Percentiles rank a stretch among this genome's conserved stretches.
Conservation (phyloP, 2,329 filamentous ascomycete genomes). For the Tolypocladium amazonense region DNA sequence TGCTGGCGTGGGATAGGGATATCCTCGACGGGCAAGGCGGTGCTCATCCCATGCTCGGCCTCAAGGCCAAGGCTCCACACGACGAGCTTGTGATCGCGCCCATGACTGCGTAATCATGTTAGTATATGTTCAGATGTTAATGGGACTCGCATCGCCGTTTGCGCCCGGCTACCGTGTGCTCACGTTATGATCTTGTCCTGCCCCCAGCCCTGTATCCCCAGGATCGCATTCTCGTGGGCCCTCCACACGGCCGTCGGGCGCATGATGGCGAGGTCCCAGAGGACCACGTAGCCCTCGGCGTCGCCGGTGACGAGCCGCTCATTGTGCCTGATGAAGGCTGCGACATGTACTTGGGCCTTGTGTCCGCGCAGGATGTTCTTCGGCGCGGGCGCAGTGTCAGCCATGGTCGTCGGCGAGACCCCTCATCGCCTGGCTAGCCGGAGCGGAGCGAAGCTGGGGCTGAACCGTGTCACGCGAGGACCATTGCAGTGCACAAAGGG, state of each 20-base stretch:
- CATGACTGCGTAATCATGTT: conserved; percentile 53
- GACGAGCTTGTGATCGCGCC: conserved; percentile 75
- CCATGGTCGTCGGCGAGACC: conserved; percentile 11
- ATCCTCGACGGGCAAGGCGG: conserved; percentile 59
- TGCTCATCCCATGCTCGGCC: conserved; percentile 56
- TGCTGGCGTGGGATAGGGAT: conserved; percentile 37
- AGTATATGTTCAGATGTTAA: background rate
- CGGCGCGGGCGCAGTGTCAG: conserved; percentile 24
- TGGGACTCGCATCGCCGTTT: background rate
- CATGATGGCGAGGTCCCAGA: conserved; percentile 79
- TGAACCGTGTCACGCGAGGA: background rate
- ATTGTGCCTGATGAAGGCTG: conserved; percentile 64
- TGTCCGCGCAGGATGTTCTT: conserved; percentile 74
- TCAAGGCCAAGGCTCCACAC: conserved; percentile 64
- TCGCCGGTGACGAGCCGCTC: conserved; percentile 75
- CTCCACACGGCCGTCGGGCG: conserved; percentile 77
- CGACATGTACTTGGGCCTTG: conserved; percentile 64
- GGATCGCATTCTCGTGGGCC: conserved; percentile 67
- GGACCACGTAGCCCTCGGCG: conserved; percentile 76
- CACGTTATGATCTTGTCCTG: conserved; percentile 74
- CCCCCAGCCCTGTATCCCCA: conserved; percentile 65
- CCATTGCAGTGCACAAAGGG: background rate
- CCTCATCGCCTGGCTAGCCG: background rate
- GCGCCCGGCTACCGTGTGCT: conserved; percentile 20
- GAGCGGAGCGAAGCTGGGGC: background rate